Base-by-base conservation (phyloP, 2,329 filamentous ascomycete genomes). In the Beauveria sp. region DNA sequence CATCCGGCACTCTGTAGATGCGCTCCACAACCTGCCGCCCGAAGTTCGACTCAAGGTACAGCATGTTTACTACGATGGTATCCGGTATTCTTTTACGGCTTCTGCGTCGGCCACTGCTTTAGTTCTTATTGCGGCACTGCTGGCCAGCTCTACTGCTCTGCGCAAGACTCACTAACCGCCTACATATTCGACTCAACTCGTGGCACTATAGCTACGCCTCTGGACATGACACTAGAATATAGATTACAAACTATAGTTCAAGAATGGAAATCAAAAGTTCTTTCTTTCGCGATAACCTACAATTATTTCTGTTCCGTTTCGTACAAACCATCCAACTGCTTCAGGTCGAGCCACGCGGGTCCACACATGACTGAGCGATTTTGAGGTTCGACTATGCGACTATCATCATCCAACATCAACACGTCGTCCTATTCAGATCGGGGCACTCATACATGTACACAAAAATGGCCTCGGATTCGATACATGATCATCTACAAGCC, bases 1-100 rank as follows among this genome's bases (percentile, higher is more conserved):
- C 60, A 85, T 88, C 59, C 77, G 84, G 12, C 86, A 87, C 65
- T 86, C 84, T 0, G 79, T 86, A 3, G 78, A 80, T 2, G 79
- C 79, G 2, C 76, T 87, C 14, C 74, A 75, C n/a, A 70, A 76
- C 10, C 75, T 87, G 0, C 82, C 83, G 1, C 78, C 78, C 0
- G 82, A 86, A 10, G 69, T 85, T 20, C 83, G 86, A 65, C 76
- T 82, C 24, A 77, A 78, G 28, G 84, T 81, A 2, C 77, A 83
- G 3, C 68, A 81, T 16, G 82, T 86, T 0, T 87, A 87, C 65
- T 86, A 86, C 58, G 77, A 82, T 16, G 84, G 83, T 0, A 76
- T 87, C 10, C 74, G 74, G 40, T 80, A 82, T 58, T 80, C 81
- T 0, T 87, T 87, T 68, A 74, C 77, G 0, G 78, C 79, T 0